Conservation (phyloP, 2,329 filamentous ascomycete genomes). For the Fusarium virguliforme region DNA sequence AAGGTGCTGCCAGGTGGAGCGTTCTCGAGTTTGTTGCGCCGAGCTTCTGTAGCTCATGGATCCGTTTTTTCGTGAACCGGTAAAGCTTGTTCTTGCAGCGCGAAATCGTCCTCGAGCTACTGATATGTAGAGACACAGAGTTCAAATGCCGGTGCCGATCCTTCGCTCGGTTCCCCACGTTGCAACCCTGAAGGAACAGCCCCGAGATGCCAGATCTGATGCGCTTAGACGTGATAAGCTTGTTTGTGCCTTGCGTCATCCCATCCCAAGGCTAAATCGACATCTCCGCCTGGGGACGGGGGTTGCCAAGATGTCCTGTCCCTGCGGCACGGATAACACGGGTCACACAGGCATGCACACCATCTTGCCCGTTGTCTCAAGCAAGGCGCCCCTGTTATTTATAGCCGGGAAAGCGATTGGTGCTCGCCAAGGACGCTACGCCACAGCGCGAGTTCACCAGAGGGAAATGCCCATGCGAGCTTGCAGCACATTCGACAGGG, state of each 20-base stretch:
- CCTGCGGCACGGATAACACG: background rate
- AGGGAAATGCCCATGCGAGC: constrained; percentile 1
- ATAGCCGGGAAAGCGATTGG: constrained; percentile 3
- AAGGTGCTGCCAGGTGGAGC: background rate
- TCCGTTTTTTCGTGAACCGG: background rate
- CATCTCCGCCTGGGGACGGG: background rate
- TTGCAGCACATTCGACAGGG: constrained; percentile 7
- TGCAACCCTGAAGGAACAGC: background rate
- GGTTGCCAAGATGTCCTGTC: background rate
- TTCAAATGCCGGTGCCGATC: background rate
- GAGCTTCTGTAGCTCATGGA: background rate
- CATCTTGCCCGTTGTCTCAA: background rate
- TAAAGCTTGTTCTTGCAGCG: background rate
- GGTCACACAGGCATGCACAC: background rate
- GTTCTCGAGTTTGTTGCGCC: background rate
- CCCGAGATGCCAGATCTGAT: background rate
- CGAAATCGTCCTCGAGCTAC: too few species aligned
- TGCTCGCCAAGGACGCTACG: background rate
- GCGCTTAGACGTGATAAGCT: background rate
- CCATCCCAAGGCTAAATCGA: constrained; percentile 1
- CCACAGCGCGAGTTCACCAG: background rate
- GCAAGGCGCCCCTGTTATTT: background rate
- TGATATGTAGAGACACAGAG: too few species aligned
- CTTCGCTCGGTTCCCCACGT: background rate
- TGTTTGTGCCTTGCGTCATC: constrained; percentile 1